A percentile compares a stretch with the other conserved stretches of the same genome.
These are phyloP conservation scores for Botrytis medusae DNA, from an alignment of 2,329 filamentous ascomycete genomes.

Conservation along the genomic window DNA sequence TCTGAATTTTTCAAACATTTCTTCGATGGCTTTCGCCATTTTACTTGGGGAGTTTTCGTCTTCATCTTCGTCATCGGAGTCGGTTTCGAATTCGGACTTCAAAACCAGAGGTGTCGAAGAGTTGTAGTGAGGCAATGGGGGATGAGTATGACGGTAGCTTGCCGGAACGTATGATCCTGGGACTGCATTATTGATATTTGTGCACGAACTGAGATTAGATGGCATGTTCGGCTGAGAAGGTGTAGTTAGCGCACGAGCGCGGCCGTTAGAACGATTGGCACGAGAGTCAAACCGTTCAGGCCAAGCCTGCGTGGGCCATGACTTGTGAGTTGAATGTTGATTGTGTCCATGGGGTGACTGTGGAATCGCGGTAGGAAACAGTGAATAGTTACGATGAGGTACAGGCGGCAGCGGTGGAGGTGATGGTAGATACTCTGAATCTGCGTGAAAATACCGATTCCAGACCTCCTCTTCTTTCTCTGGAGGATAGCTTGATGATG, in stretches of 20 bases:
- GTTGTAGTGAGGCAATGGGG: not conserved
- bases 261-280: slow-evolving; percentile 3
- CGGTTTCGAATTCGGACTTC: slow-evolving; percentile 18
- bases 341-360: not conserved
- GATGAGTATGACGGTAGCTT: slow-evolving; percentile 1
- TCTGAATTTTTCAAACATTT: slow-evolving; percentile 21
- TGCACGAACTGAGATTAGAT: slow-evolving; percentile 8
- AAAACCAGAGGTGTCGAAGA: slow-evolving; percentile 11
- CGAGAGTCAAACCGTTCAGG: slow-evolving; percentile 21
- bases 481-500: slow-evolving; percentile 16
- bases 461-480: slow-evolving; percentile 19
- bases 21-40: slow-evolving; percentile 21
- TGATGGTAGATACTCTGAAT: not conserved
- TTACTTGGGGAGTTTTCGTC: slow-evolving; percentile 17
- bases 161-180: slow-evolving; percentile 5
- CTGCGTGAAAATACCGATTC: slow-evolving; percentile 19
- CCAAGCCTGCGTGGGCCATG: slow-evolving; percentile 15
- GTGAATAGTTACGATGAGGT: slow-evolving; percentile 10
- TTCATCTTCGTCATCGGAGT: slow-evolving; percentile 21
- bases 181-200: not conserved
- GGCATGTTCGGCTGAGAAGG: slow-evolving; percentile 1
- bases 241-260: slow-evolving; percentile 15
- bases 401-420: not conserved
- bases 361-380: slow-evolving; percentile 9
- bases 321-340: slow-evolving; percentile 19